Evolutionary conservation across 1,139 yeast species (phyloP).

Genomic region (Candida anutae): DNA sequence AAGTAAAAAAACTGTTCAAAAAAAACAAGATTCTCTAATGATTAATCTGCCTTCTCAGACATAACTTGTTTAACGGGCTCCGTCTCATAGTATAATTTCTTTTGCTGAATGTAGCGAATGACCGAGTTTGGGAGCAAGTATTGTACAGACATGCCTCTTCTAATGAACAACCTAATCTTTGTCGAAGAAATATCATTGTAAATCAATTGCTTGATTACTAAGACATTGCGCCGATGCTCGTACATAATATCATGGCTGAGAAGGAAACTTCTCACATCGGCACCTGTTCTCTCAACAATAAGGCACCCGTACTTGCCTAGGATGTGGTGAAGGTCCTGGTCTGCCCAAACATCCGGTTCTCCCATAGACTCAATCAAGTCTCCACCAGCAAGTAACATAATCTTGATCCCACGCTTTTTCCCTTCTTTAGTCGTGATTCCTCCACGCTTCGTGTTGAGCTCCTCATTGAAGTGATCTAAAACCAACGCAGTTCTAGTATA

Average conservation of each 20-base stretch:
- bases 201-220: slow-evolving; percentile 91
- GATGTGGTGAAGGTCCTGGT: slow-evolving; percentile 88
- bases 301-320: slow-evolving; percentile 93
- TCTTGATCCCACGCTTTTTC: slow-evolving; percentile 76
- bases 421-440: slow-evolving; percentile 78
- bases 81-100: slow-evolving; percentile 75
- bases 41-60: slow-evolving; percentile 41
- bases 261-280: slow-evolving; percentile 88
- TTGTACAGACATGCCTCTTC: slow-evolving; percentile 96
- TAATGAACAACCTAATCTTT: slow-evolving; percentile 80
- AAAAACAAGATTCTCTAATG: too few species aligned
- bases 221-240: slow-evolving; percentile 86
- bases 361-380: slow-evolving; percentile 98
- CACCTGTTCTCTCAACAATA: slow-evolving; percentile 93
- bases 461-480: slow-evolving; percentile 93
- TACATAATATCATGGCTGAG: slow-evolving; percentile 94
- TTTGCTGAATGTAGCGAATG: slow-evolving; percentile 89
- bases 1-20: too few species aligned
- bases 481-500: slow-evolving; percentile 95
- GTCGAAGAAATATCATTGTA: slow-evolving; percentile 95
- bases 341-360: slow-evolving; percentile 99
- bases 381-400: slow-evolving; percentile 96
- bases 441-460: slow-evolving; percentile 80
- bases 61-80: slow-evolving; percentile 93
- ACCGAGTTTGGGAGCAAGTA: slow-evolving; percentile 91